Evolutionary conservation across 768 basidiomycete genomes (phyloP).

Genomic region (Boletus coccyginus): DNA sequence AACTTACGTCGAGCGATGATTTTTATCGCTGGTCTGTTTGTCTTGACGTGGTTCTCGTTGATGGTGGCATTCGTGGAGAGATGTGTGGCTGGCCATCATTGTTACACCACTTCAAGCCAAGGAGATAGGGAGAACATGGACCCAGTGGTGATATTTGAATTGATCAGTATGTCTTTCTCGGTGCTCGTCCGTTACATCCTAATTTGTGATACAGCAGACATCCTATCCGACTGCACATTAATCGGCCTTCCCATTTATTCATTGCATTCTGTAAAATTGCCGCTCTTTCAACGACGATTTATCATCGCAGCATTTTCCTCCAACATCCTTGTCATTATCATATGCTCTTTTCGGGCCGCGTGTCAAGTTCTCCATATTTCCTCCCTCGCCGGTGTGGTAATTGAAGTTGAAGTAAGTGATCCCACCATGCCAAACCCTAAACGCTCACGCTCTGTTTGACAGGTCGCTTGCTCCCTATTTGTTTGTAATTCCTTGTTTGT

Average conservation of each 20-base stretch:
- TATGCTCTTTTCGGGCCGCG: constrained; percentile 3
- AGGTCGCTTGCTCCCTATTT: constrained; percentile 15
- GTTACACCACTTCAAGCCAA: background rate
- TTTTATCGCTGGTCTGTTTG: constrained; percentile 6
- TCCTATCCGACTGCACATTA: constrained; percentile 17
- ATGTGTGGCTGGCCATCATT: background rate
- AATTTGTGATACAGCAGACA: constrained; percentile 14
- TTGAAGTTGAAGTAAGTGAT: constrained; percentile 15
- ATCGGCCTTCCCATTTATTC: constrained; percentile 9
- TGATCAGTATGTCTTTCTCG: constrained; percentile 8
- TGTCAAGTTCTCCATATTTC: constrained; percentile 4
- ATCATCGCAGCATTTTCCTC: constrained; percentile 7
- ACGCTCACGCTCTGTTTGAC: background rate
- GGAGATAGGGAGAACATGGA: background rate
- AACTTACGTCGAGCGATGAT: constrained; percentile 6
- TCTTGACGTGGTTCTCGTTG: constrained; percentile 10
- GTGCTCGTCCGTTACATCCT: background rate
- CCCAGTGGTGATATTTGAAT: constrained; percentile 10
- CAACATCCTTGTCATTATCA: constrained; percentile 4
- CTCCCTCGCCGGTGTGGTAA: constrained; percentile 1
- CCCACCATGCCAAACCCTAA: background rate
- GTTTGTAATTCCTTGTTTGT: constrained; percentile 14
- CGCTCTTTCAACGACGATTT: constrained; percentile 1
- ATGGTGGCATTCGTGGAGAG: background rate
- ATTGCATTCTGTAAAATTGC: constrained; percentile 5